phyloP scores from a whole-genome alignment of 352 stramenopile species.

The Globisporangium paddicum region DNA sequence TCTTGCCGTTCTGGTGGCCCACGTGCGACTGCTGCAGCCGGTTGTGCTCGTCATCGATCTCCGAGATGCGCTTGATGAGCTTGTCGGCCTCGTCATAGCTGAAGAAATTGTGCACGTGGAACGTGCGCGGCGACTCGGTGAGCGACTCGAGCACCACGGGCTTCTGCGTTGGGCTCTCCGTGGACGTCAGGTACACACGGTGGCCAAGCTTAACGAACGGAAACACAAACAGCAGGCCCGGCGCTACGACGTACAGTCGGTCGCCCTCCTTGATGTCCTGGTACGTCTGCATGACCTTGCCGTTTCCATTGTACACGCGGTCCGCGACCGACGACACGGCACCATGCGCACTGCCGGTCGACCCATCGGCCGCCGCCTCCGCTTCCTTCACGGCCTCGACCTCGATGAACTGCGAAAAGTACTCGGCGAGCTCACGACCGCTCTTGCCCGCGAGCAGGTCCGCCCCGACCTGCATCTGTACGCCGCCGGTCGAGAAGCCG shows the following conservation, averaged over 20 bases:
- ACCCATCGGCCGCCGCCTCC: slow-evolving; percentile 1
- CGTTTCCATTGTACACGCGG: slow-evolving; percentile 68
- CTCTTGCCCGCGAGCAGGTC: slow-evolving; percentile 49
- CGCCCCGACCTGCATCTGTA: slow-evolving; percentile 63
- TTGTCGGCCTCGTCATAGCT: slow-evolving; percentile 69
- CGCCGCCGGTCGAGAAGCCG: slow-evolving; percentile 68
- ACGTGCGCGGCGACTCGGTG: slow-evolving; percentile 77
- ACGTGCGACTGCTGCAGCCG: slow-evolving; percentile 82
- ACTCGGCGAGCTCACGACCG: slow-evolving; percentile 55
- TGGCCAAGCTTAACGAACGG: slow-evolving; percentile 80
- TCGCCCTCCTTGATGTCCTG: slow-evolving; percentile 47
- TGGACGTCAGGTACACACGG: slow-evolving; percentile 47
- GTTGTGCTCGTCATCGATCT: slow-evolving; percentile 78
- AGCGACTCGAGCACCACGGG: slow-evolving; percentile 72
- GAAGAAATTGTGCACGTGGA: slow-evolving; percentile 88
- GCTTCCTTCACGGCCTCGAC: slow-evolving; percentile 43
- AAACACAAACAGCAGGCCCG: slow-evolving; percentile 67
- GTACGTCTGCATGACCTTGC: slow-evolving; percentile 47
- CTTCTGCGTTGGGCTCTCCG: slow-evolving; percentile 50
- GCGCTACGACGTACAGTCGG: slow-evolving; percentile 70
- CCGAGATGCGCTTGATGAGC: slow-evolving; percentile 72
- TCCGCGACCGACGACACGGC: slow-evolving; percentile 42
- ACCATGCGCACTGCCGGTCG: background rate
- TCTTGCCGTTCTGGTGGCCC: slow-evolving; percentile 65
- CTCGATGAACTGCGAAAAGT: slow-evolving; percentile 77